These are phyloP conservation scores for Thalassiosira sp. DNA, from an alignment of 352 stramenopile genomes.

Conservation along the genomic window DNA sequence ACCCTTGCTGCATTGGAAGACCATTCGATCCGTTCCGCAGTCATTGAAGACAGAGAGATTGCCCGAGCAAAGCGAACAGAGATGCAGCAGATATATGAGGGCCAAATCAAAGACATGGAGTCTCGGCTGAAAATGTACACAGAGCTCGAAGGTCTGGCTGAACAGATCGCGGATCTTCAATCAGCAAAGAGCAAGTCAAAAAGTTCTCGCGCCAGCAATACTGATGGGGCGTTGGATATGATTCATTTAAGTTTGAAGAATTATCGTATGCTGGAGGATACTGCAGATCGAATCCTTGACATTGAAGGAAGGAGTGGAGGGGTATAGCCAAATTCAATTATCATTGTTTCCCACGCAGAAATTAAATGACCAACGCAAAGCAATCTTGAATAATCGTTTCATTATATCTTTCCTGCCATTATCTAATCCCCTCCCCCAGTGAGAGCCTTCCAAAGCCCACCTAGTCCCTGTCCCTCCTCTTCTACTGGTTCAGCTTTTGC, in stretches of 20 bases:
- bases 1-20: neutral
- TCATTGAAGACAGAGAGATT: constrained; percentile 18
- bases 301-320: constrained; percentile 1
- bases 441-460: constrained; percentile 58
- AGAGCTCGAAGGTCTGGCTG: constrained; percentile 9
- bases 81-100: constrained; percentile 2
- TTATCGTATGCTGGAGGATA: constrained; percentile 29
- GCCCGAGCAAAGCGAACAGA: constrained; percentile 1
- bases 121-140: constrained; percentile 17
- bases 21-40: constrained; percentile 12
- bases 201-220: neutral
- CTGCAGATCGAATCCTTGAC: constrained; percentile 4
- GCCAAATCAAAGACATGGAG: constrained; percentile 14
- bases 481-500: constrained; percentile 29
- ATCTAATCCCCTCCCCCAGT: constrained; percentile 34
- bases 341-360: no score
- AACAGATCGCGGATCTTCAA: constrained; percentile 1
- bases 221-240: constrained; percentile 11
- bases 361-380: no score
- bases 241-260: constrained; percentile 19
- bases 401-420: no score
- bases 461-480: constrained; percentile 52
- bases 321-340: no score
- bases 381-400: no score
- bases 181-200: neutral